phyloP scores from a whole-genome alignment of 441 rosid species.

The Corymbia citriodora region DNA sequence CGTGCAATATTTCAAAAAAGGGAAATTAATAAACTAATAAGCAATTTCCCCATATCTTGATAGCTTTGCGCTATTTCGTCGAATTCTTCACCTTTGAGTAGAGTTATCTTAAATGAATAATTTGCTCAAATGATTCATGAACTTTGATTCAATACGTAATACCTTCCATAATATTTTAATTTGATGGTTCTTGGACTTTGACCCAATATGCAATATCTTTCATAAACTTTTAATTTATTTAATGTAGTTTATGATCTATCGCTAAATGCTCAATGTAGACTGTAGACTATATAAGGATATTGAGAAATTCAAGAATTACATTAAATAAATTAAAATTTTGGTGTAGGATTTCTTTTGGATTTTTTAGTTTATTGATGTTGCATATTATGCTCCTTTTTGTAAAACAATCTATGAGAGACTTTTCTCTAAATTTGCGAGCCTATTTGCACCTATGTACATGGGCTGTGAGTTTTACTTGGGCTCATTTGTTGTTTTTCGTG shows the following conservation, averaged over 20 bases:
- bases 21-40: fast-evolving
- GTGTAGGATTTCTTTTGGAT: neutral
- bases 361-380: neutral
- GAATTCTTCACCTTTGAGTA: neutral
- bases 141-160: too few species aligned
- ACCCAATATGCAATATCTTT: neutral
- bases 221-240: too few species aligned
- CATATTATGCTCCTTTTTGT: neutral
- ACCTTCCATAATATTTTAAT: too few species aligned
- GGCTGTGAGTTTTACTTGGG: neutral
- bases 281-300: too few species aligned
- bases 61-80: neutral
- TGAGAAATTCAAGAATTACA: too few species aligned
- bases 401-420: neutral
- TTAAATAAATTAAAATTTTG: too few species aligned
- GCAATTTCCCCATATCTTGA: neutral
- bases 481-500: neutral
- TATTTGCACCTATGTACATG: neutral
- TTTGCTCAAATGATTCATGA: too few species aligned
- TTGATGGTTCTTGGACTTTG: too few species aligned
- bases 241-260: fast-evolving
- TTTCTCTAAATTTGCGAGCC: neutral
- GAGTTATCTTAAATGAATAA: neutral
- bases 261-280: too few species aligned
- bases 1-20: neutral